phyloP scores from a whole-genome alignment of 306 rosid species.

The Neltuma alba region DNA sequence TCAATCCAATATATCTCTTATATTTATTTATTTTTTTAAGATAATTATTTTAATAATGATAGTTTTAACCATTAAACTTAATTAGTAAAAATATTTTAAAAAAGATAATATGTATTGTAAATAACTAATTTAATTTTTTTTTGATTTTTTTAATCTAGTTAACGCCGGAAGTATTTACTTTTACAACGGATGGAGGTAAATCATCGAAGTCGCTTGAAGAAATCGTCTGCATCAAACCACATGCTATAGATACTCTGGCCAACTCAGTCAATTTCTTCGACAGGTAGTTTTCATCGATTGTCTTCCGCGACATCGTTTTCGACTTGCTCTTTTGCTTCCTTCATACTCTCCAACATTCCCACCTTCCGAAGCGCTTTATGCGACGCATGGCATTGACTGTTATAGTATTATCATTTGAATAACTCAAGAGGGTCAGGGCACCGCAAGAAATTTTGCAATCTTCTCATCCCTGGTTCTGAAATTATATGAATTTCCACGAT shows the following conservation, averaged over 20 bases:
- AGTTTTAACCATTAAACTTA: no score
- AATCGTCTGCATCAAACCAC: neutral
- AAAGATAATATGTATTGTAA: no score
- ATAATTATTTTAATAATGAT: no score
- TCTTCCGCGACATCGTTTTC: neutral
- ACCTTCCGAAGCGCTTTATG: neutral
- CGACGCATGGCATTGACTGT: conserved; percentile 8
- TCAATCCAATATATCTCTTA: no score
- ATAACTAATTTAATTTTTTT: no score
- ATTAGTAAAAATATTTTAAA: no score
- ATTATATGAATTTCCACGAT: neutral
- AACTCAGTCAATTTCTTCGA: neutral
- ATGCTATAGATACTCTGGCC: neutral
- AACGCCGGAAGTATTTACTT: no score
- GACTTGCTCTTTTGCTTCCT: conserved; percentile 1
- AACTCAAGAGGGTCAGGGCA: neutral
- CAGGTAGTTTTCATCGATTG: neutral
- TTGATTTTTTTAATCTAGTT: no score
- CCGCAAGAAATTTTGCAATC: neutral
- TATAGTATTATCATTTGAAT: neutral
- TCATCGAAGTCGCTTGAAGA: neutral
- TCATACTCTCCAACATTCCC: neutral
- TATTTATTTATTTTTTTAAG: no score
- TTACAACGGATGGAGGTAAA: neutral
- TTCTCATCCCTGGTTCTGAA: neutral